Conservation (phyloP, 2,329 filamentous ascomycete species). For the Colletotrichum sp. region DNA sequence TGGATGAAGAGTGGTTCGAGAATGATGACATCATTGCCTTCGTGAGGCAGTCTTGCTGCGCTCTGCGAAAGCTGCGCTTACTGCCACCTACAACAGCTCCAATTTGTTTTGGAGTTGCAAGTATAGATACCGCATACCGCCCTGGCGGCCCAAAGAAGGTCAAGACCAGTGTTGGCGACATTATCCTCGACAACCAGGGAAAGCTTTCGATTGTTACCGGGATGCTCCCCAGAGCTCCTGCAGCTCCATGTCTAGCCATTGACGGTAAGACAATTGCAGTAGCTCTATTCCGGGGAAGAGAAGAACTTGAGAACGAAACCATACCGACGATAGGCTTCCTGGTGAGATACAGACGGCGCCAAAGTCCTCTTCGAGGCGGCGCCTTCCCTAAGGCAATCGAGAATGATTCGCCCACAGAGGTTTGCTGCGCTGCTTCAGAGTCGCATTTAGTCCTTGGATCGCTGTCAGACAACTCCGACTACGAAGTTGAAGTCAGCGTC, state of each 20-base stretch:
- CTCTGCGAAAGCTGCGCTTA: not conserved
- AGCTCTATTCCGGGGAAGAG: not conserved
- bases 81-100: not conserved
- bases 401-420: not conserved
- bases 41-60: not conserved
- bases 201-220: not conserved
- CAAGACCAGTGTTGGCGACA: not conserved
- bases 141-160: not conserved
- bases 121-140: not conserved
- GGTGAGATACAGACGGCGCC: not conserved
- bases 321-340: not conserved
- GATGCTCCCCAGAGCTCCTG: not conserved
- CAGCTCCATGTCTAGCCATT: not conserved
- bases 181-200: not conserved
- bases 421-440: not conserved
- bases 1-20: not conserved
- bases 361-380: not conserved
- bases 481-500: not conserved
- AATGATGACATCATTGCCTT: not conserved
- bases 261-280: not conserved
- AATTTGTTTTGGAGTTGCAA: not conserved
- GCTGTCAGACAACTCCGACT: not conserved
- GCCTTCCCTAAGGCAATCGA: not conserved
- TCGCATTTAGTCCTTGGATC: not conserved
- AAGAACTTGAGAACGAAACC: not conserved